Base-by-base conservation (phyloP, 768 basidiomycete genomes). In the Porpolomopsis calyptriformis region DNA sequence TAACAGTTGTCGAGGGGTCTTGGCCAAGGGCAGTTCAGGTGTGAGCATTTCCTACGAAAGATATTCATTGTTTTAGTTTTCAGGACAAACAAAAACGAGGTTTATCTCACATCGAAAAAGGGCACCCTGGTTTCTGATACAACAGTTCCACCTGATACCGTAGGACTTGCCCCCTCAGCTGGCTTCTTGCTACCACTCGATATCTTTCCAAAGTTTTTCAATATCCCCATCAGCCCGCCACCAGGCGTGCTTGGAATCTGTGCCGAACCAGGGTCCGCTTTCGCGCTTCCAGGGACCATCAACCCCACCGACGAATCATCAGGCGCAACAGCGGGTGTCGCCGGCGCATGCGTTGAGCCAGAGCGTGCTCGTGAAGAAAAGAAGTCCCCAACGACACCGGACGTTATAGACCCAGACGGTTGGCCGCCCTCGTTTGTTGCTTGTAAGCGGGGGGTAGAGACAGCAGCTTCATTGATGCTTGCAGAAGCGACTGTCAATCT, bases 121-220 rank as follows among this genome's bases (percentile, higher is more conserved):
- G 14, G 7, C 29, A 7, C 14, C 29, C 14, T 14, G 14, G 7
- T 31, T 14, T 7, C 29, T 14, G 7, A 54, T 8, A 56, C 49
- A 18, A 61, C 48, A 2, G 64, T 52, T 14, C 59, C 57, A 33
- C 60, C 55, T 40, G 60, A 31, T 37, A 58, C 45, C 38, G 64
- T 54, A 40, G 60, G 49, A 49, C 57, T 58, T 7, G 63, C 42
- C 11, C 56, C 43, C 37, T 49, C 6, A 46, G 68, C 69, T 47
- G 64, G 66, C 4, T 56, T 47, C 11, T 64, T 64, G 20, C 67
- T 58, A 53, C 64, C 67, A 10, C 65, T 69, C 40, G 71, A 61
- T 43, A 66, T 73, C 61, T 82, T 85, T 7, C 82, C 83, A 50
- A 92, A 76, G 44, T 67, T 80, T 60, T 81, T 86, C 48, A 92